Evolutionary conservation across 495 filamentous ascomycete genomes (phyloP).

Genomic region (Penicillium subrubescens): DNA sequence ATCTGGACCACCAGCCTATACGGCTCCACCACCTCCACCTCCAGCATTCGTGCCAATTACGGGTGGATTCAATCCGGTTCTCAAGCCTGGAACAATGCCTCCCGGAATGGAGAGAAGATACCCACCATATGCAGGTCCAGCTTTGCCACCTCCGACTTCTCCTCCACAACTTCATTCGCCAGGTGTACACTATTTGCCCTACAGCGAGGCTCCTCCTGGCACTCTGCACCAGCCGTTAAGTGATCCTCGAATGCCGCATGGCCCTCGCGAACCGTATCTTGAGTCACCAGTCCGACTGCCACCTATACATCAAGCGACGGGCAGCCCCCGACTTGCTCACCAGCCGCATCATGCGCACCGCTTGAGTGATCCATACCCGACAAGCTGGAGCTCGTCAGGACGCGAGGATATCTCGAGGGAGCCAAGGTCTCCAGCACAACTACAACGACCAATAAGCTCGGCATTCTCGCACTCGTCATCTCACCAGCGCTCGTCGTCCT

Average conservation of each 20-base stretch:
- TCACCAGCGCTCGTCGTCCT: constrained; percentile 29
- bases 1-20: constrained; percentile 35
- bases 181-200: constrained; percentile 32
- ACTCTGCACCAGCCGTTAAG: constrained; percentile 30
- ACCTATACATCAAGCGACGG: constrained; percentile 42
- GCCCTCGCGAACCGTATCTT: constrained; percentile 35
- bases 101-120: constrained; percentile 36
- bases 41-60: constrained; percentile 33
- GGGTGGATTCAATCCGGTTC: constrained; percentile 33
- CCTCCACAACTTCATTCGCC: constrained; percentile 40
- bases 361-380: constrained; percentile 43
- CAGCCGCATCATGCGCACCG: constrained; percentile 37
- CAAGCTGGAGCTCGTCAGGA: constrained; percentile 28
- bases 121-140: constrained; percentile 32
- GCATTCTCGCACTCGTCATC: constrained; percentile 31
- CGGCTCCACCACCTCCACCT: constrained; percentile 30
- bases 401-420: constrained; percentile 33
- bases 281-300: constrained; percentile 48
- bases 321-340: constrained; percentile 21
- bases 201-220: constrained; percentile 29
- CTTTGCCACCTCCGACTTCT: constrained; percentile 36
- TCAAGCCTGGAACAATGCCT: constrained; percentile 29
- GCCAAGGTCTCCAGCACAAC: constrained; percentile 15
- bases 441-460: constrained; percentile 31
- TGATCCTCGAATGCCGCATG: constrained; percentile 31